These are phyloP conservation scores for Fusarium bactridioides DNA, from an alignment of 2,329 filamentous ascomycete species.

Conservation along the genomic window DNA sequence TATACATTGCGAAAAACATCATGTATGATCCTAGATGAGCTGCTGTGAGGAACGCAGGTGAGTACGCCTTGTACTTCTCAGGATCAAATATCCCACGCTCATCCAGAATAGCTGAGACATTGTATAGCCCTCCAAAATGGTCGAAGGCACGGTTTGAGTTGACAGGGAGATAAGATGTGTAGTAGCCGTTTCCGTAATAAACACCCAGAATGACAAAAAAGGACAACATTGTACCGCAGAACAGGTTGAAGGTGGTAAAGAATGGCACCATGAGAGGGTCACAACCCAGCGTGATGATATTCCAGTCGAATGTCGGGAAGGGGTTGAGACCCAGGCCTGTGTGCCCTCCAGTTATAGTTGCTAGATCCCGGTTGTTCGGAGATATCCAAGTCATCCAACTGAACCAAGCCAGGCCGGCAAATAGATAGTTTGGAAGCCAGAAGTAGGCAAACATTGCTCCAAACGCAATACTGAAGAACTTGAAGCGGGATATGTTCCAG, in stretches of 20 bases:
- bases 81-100: constrained; percentile 47
- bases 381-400: constrained; percentile 64
- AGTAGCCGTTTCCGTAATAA: constrained; percentile 47
- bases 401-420: constrained; percentile 56
- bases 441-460: constrained; percentile 61
- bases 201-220: constrained; percentile 43
- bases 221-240: constrained; percentile 43
- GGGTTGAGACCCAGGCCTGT: constrained; percentile 53
- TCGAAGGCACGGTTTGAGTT: constrained; percentile 52
- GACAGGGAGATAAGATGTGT: constrained; percentile 51
- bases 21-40: constrained; percentile 48
- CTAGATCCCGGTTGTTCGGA: constrained; percentile 50
- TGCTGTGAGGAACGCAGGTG: constrained; percentile 52
- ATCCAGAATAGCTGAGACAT: constrained; percentile 48
- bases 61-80: constrained; percentile 51
- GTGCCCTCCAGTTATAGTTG: constrained; percentile 47
- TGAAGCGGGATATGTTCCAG: constrained; percentile 54
- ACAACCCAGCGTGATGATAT: constrained; percentile 42
- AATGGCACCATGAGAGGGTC: constrained; percentile 51
- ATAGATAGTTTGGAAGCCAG: constrained; percentile 62
- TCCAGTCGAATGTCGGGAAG: constrained; percentile 55
- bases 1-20: constrained; percentile 53
- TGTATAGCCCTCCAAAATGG: constrained; percentile 50
- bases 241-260: constrained; percentile 48
- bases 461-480: constrained; percentile 56